These are phyloP conservation scores for Cercospora brassicicola DNA, from an alignment of 2,329 filamentous ascomycete genomes.

Conservation along the genomic window DNA sequence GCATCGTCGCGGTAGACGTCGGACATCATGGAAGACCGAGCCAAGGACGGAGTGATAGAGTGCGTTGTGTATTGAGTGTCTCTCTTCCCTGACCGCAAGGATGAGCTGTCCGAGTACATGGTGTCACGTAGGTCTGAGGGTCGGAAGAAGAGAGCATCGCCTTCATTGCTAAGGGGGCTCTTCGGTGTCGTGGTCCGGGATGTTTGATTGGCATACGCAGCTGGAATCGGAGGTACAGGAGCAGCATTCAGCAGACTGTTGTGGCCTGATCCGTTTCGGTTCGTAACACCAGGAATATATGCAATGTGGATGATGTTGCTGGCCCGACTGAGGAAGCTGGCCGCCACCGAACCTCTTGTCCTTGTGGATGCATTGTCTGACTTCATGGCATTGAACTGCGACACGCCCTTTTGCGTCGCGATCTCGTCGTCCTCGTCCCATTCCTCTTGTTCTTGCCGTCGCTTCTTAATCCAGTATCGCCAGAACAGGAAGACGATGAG, in stretches of 20 bases:
- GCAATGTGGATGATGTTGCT: constrained; percentile 99
- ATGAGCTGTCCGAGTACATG: constrained; percentile 76
- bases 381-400: constrained; percentile 59
- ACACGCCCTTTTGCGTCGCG: constrained; percentile 54
- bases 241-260: constrained; percentile 49
- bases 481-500: constrained; percentile 77
- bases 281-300: constrained; percentile 89
- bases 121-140: constrained; percentile 87
- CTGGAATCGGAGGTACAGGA: constrained; percentile 90
- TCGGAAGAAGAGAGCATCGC: constrained; percentile 90
- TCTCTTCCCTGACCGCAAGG: constrained; percentile 40
- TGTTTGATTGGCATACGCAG: constrained; percentile 42
- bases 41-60: constrained; percentile 53
- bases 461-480: constrained; percentile 82
- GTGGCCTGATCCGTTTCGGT: constrained; percentile 71
- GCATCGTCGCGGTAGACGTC: constrained; percentile 93
- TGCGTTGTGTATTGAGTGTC: constrained; percentile 45
- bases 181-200: constrained; percentile 54
- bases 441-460: constrained; percentile 59
- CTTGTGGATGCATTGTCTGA: constrained; percentile 74
- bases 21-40: constrained; percentile 69
- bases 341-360: constrained; percentile 80
- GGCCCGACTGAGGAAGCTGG: constrained; percentile 88
- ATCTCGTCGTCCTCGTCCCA: constrained; percentile 59
- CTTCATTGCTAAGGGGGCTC: constrained; percentile 50